Evolutionary conservation across 2,329 filamentous ascomycete genomes (phyloP), one percentile per base, ranked within the genome.

Genomic region (Paracorniculantispora psalliotae): DNA sequence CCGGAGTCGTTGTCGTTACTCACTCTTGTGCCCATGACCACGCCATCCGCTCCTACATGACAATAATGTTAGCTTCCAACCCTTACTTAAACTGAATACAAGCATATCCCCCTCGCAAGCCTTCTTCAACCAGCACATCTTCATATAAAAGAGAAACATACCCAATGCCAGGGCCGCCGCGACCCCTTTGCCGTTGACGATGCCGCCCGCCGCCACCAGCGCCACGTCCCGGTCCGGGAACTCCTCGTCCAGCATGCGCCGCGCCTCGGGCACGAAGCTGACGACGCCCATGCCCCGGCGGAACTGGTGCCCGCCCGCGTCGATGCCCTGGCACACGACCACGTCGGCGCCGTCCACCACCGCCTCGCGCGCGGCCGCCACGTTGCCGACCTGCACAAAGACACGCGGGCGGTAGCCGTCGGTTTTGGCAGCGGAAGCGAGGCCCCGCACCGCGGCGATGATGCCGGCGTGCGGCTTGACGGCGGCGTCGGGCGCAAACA

Each of bases 231-330:
- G 68, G 4, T 65, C 70, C 0, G 64, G 51, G 57, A 75, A 75
- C 64, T 75, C 73, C 0, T 60, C 64, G 2, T 66, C 68, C 17
- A 86, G 62, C 57, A 80, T 73, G 59, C 79, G 77, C 50, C 69
- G 71, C 9, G 85, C 76, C 70, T 88, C 85, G 0, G 83, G 83
- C 39, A 88, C 68, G 3, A 88, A 69, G 2, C 77, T 74, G 3
- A 87, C 69, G 2, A 88, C 71, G 6, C 84, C 78, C 2, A 80
- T 78, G 3, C 81, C 83, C 23, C 72, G 70, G 0, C 75, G 74
- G 47, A 82, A 80, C 62, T 86, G 84, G 66, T 88, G 85, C 0
- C 86, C 86, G 8, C 85, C 85, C 1, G 85, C 85, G 69, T 88
- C 86, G 6, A 77, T 75, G 2, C 86, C 85, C 69, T 88, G 86